Base-by-base conservation (phyloP, 2,329 filamentous ascomycete genomes). In the Herpotrichia juniperi region DNA sequence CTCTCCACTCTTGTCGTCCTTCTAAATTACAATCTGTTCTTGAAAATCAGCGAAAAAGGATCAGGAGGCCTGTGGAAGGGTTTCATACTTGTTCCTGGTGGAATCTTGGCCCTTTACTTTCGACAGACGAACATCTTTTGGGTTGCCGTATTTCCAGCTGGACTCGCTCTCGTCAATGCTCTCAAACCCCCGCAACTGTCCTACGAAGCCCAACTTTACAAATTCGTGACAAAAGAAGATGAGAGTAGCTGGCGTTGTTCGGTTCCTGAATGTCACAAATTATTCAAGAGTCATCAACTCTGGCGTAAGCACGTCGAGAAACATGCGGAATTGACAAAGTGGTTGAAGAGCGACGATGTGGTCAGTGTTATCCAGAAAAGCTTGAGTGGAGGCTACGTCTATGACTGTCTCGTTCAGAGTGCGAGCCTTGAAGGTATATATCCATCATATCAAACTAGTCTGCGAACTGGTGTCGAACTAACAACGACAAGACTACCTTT, bases 101-200 rank as follows among this genome's bases (percentile, higher is more conserved):
- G 92, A 0, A 57, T 91, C 0, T 56, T 83, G 1, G 81, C 91
- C 1, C 79, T 99, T 17, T 76, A 83, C 2, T 94, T 96, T 79
- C 83, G 94, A 21, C 94, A 99, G 73, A 99, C 94, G 0, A 99
- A 99, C 65, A 89, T 97, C 50, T 96, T 99, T 70, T 99, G 94
- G 94, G 87, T 93, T 0, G 88, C 90, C 1, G 79, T 93, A 0
- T 91, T 90, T 64, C 84, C 91, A 63, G 88, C 88, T 17, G 87
- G 82, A 2, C 61, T 75, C 2, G 57, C 67, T n/a, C 61, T 70
- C 7, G 49, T 74, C 6, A 57, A 70, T 22, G 54, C 59, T 6
- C 54, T 74, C 31, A 68, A 67, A n/a, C 22, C 4, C 16, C 8
- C 21, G 7, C 14, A 24, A 2, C 19, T 14, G 12, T 25, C 21